These are phyloP conservation scores for Candida frijolesensis DNA, from an alignment of 1,139 yeast species.

Conservation along the genomic window DNA sequence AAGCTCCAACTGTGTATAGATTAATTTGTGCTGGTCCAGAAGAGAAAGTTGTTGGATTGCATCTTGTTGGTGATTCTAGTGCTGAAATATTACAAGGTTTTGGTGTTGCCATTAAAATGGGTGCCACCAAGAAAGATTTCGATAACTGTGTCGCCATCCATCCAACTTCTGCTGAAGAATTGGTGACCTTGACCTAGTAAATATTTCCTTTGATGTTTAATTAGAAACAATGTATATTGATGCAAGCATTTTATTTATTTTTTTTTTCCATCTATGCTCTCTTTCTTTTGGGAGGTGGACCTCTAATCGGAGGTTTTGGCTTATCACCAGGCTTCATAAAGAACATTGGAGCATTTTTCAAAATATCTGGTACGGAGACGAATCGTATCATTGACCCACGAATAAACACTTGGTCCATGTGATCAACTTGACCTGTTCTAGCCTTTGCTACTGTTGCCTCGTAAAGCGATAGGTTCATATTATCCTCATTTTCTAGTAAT, in stretches of 20 bases:
- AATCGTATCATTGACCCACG: conserved; percentile 91
- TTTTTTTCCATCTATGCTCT: conserved; percentile 17
- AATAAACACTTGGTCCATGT: conserved; percentile 83
- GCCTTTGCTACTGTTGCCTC: conserved; percentile 79
- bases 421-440: conserved; percentile 69
- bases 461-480: conserved; percentile 86
- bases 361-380: conserved; percentile 84
- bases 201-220: background rate
- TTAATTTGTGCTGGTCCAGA: conserved; percentile 74
- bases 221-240: conserved; percentile 1
- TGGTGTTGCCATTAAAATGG: conserved; percentile 97
- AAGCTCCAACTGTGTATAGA: conserved; percentile 88
- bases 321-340: conserved; percentile 69
- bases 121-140: conserved; percentile 94
- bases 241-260: background rate
- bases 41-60: conserved; percentile 95
- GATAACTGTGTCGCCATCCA: conserved; percentile 97
- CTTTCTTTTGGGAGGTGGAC: conserved; percentile 48
- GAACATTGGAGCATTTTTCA: conserved; percentile 80
- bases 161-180: conserved; percentile 97
- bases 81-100: conserved; percentile 96
- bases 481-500: conserved; percentile 82
- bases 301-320: conserved; percentile 72
- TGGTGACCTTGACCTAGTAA: conserved; percentile 77
- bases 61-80: conserved; percentile 85